A percentile compares a stretch with the other conserved stretches of the same genome.
phyloP scores from a whole-genome alignment of 129 eudicot genomes.

The Saposhnikovia divaricata region DNA sequence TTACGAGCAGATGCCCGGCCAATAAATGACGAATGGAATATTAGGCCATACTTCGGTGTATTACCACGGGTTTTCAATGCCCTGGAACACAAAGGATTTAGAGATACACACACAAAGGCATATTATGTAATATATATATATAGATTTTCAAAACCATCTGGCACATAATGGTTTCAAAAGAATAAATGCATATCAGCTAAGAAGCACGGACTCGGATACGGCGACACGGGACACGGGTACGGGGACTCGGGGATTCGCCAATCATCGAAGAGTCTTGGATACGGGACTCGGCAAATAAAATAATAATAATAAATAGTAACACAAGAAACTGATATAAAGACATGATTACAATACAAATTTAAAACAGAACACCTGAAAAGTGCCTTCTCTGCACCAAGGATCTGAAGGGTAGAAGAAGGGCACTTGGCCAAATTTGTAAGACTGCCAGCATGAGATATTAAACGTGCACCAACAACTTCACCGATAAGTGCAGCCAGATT shows the following conservation, averaged over 20 bases:
- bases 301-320: too few relatives aligned
- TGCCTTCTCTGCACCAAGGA: constrained; percentile 97
- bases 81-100: constrained; percentile 31
- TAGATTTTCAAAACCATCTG: not conserved
- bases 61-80: constrained; percentile 92
- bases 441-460: constrained; percentile 95
- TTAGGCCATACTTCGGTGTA: constrained; percentile 95
- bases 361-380: constrained; percentile 1
- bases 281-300: too few relatives aligned
- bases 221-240: too few relatives aligned
- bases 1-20: constrained; percentile 91
- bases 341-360: not conserved
- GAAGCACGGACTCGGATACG: too few relatives aligned
- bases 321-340: not conserved
- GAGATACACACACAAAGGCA: constrained; percentile 11
- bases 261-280: too few relatives aligned
- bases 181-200: not conserved
- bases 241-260: too few relatives aligned
- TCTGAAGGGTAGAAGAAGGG: constrained; percentile 94
- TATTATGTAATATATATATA: not conserved
- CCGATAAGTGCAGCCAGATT: constrained; percentile 92
- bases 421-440: constrained; percentile 95
- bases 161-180: not conserved
- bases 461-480: constrained; percentile 93
- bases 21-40: constrained; percentile 93